These are phyloP conservation scores for Eleusine coracana DNA, from an alignment of 176 grass and related monocot genomes.

Conservation along the genomic window DNA sequence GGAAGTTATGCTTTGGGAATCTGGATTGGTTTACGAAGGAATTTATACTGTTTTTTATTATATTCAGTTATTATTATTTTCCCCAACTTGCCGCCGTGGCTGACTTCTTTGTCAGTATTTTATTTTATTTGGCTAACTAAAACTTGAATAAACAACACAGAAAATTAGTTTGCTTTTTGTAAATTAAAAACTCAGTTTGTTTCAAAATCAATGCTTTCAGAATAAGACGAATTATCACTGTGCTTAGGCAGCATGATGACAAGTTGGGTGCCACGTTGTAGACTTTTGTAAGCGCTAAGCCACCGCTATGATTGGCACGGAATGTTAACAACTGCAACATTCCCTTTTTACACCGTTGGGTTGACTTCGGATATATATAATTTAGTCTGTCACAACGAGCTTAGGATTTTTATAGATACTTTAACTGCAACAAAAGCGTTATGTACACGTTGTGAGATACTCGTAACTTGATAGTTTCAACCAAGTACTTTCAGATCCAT, in stretches of 20 bases:
- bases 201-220: too few species aligned
- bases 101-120: neutral
- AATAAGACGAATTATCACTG: too few species aligned
- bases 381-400: neutral
- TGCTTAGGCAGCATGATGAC: too few species aligned
- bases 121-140: neutral
- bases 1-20: neutral
- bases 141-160: too few species aligned
- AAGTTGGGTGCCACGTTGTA: neutral
- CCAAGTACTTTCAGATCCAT: too few species aligned
- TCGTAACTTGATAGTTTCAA: too few species aligned
- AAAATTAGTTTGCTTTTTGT: too few species aligned
- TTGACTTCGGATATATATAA: neutral
- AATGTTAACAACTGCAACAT: neutral
- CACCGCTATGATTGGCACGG: neutral
- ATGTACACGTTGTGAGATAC: too few species aligned
- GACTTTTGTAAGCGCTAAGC: neutral
- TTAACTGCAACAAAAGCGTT: too few species aligned
- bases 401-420: neutral
- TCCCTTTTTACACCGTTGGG: neutral
- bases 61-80: too few species aligned
- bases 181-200: too few species aligned
- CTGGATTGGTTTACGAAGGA: neutral
- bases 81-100: neutral
- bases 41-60: slow-evolving; percentile 20